phyloP scores from a whole-genome alignment of 768 basidiomycete genomes.

The Xerocomus spinulosus region DNA sequence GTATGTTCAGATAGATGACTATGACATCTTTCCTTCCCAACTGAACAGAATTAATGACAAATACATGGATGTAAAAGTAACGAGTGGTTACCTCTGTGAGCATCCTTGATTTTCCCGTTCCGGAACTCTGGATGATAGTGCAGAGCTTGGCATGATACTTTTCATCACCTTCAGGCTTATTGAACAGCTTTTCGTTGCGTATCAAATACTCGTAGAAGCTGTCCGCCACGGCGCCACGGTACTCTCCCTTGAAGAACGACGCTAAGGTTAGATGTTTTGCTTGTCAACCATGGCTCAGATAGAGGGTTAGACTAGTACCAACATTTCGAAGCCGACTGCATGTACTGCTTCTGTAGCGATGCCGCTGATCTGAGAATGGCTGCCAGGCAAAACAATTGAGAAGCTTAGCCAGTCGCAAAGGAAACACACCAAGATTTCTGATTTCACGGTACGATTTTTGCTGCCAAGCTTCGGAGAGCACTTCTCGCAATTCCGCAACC shows the following conservation, averaged over 20 bases:
- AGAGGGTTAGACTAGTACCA: neutral
- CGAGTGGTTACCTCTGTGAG: conserved; percentile 3
- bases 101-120: conserved; percentile 12
- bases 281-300: neutral
- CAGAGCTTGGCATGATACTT: conserved; percentile 8
- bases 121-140: conserved; percentile 12
- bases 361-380: neutral
- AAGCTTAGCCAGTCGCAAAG: neutral
- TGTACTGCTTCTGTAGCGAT: neutral
- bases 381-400: neutral
- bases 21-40: neutral
- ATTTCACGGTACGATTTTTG: neutral
- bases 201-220: neutral
- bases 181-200: neutral
- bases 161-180: too few species aligned
- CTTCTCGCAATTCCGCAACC: neutral
- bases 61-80: neutral
- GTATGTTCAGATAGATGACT: neutral
- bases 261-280: neutral
- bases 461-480: neutral
- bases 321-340: neutral
- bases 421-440: neutral
- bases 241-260: too few species aligned
- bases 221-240: neutral
- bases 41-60: neutral